A percentile compares a stretch with the other conserved stretches of the same genome.
These are phyloP conservation scores for Patellifolia procumbens DNA, from an alignment of 179 eudicot species.

Conservation along the genomic window DNA sequence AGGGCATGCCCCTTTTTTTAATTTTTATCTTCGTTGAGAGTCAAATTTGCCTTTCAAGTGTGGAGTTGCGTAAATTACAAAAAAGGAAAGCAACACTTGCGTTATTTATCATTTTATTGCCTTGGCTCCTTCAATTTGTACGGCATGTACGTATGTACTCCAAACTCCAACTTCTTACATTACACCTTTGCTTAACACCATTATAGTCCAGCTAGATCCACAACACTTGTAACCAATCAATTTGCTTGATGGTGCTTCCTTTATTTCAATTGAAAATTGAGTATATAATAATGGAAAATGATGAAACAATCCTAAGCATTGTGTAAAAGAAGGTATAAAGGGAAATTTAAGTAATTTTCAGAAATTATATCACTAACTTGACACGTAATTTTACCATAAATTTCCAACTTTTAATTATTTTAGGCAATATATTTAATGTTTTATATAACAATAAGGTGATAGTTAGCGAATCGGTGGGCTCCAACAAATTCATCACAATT, in stretches of 20 bases:
- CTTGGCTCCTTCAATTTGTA: background rate
- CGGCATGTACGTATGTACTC: constrained; percentile 22
- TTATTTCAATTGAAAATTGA: too few species aligned
- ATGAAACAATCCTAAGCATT: too few species aligned
- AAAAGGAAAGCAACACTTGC: constrained; percentile 9
- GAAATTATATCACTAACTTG: too few species aligned
- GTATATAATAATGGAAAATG: too few species aligned
- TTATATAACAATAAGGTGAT: too few species aligned
- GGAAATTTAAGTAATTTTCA: too few species aligned
- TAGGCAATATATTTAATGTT: too few species aligned
- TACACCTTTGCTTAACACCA: background rate
- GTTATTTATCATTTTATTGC: constrained; percentile 3
- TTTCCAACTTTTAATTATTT: too few species aligned
- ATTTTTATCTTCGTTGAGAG: background rate
- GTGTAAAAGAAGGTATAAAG: too few species aligned
- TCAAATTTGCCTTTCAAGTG: background rate
- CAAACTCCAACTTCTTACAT: background rate
- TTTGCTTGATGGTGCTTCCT: too few species aligned
- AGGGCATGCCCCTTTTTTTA: too few species aligned
- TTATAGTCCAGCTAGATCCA: background rate
- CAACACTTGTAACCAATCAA: background rate
- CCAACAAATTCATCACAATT: background rate
- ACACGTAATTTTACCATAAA: too few species aligned
- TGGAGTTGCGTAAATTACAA: background rate
- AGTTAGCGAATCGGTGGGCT: background rate